A percentile compares a stretch with the other conserved stretches of the same genome.
phyloP scores from a whole-genome alignment of 306 rosid genomes.

The Begonia fuchsioides region DNA sequence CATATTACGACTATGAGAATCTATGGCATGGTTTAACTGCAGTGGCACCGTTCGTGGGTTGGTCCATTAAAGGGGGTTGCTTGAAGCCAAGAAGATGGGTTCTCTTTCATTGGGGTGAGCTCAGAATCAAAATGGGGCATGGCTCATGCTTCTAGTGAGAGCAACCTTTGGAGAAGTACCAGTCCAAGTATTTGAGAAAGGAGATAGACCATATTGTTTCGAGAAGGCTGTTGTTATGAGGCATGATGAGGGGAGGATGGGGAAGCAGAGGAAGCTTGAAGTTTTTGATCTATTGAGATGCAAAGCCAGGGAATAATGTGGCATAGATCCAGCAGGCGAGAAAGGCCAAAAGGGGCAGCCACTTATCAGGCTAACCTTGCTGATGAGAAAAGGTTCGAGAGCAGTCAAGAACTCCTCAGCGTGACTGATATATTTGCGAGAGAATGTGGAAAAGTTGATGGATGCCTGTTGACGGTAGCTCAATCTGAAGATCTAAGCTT shows the following conservation, averaged over 20 bases:
- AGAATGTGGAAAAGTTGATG: slow-evolving; percentile 12
- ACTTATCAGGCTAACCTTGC: slow-evolving; percentile 15
- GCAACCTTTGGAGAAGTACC: slow-evolving; percentile 12
- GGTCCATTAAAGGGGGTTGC: slow-evolving; percentile 14
- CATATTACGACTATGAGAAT: slow-evolving; percentile 18
- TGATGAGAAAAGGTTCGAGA: slow-evolving; percentile 19
- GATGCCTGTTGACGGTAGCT: slow-evolving; percentile 16
- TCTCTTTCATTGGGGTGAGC: slow-evolving; percentile 22
- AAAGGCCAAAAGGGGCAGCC: slow-evolving; percentile 15
- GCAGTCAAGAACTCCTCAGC: slow-evolving; percentile 19
- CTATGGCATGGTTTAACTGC: slow-evolving; percentile 17
- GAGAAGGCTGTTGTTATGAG: slow-evolving; percentile 25
- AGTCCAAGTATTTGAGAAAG: slow-evolving; percentile 4
- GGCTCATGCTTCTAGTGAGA: slow-evolving; percentile 13
- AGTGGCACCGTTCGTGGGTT: slow-evolving; percentile 18
- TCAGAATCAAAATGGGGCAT: slow-evolving; percentile 15
- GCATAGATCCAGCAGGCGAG: slow-evolving; percentile 7
- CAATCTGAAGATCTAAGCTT: slow-evolving; percentile 19
- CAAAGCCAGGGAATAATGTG: slow-evolving; percentile 17
- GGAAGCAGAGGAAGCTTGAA: slow-evolving; percentile 13
- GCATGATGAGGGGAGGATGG: slow-evolving; percentile 19
- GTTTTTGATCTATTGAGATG: slow-evolving; percentile 20
- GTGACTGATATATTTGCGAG: slow-evolving; percentile 12
- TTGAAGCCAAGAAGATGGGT: slow-evolving; percentile 16
- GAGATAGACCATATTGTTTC: slow-evolving; percentile 15